phyloP scores from a whole-genome alignment of 169 alveolate species.

The Eimeria necatrix region DNA sequence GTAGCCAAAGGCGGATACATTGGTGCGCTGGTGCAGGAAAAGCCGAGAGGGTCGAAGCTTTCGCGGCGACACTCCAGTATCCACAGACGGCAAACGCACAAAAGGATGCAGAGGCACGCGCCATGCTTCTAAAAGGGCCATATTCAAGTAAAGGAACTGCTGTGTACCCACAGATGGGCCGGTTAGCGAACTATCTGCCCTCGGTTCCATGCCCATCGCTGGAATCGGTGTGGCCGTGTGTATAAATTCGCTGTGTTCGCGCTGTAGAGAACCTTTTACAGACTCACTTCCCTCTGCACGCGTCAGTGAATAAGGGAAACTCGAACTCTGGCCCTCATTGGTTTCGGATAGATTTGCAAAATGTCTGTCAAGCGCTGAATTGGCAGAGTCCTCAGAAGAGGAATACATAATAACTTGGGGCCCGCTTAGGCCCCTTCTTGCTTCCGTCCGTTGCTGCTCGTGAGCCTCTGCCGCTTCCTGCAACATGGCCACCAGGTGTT shows the following conservation, averaged over 20 bases:
- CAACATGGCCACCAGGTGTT: background rate
- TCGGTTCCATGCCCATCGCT: background rate
- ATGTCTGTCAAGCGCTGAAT: too few species aligned
- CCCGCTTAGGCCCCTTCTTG: background rate
- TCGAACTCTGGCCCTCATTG: background rate
- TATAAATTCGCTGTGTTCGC: background rate
- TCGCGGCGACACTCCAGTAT: background rate
- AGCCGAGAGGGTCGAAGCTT: background rate
- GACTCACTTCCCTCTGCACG: background rate
- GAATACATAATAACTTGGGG: background rate
- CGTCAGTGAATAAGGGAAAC: background rate
- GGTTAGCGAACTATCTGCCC: background rate
- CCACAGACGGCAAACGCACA: background rate
- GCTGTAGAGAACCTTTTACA: background rate
- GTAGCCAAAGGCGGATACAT: background rate
- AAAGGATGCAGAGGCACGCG: background rate
- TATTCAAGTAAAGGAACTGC: background rate
- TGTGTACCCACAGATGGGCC: too few species aligned
- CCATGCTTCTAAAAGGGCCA: too few species aligned
- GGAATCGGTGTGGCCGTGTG: background rate
- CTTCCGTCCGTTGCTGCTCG: background rate
- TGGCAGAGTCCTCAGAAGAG: background rate
- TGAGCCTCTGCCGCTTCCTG: background rate
- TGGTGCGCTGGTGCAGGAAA: background rate
- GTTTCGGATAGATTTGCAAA: too few species aligned